A percentile compares a stretch with the other conserved stretches of the same genome.
Evolutionary conservation across 1,139 yeast genomes (phyloP).

Genomic region (Hyphopichia fennica): DNA sequence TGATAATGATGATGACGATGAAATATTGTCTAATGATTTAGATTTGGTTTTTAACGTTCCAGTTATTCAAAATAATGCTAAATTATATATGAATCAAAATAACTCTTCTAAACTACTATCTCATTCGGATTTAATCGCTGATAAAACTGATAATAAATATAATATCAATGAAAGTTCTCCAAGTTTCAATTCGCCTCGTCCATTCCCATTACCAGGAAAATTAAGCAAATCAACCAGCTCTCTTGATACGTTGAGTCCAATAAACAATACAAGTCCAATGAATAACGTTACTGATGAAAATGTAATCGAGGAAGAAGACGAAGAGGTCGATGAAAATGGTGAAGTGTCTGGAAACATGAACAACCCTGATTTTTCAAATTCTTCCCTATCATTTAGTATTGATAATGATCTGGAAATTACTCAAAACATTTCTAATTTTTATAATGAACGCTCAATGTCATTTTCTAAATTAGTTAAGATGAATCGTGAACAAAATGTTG

Average conservation of each 20-base stretch:
- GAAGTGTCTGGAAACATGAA: slow-evolving; percentile 4
- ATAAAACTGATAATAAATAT: slow-evolving; percentile 22
- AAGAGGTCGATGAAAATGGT: slow-evolving; percentile 1
- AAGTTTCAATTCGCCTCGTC: neutral
- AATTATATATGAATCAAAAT: slow-evolving; percentile 26
- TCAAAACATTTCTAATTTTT: slow-evolving; percentile 37
- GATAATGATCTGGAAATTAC: slow-evolving; percentile 37
- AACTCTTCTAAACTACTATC: slow-evolving; percentile 15
- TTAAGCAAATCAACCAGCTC: slow-evolving; percentile 11
- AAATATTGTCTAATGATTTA: slow-evolving; percentile 37
- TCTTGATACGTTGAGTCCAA: slow-evolving; percentile 1
- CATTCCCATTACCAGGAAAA: slow-evolving; percentile 42
- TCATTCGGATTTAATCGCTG: slow-evolving; percentile 28
- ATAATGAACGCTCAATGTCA: slow-evolving; percentile 37
- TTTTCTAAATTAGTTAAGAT: slow-evolving; percentile 31
- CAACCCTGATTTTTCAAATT: slow-evolving; percentile 5
- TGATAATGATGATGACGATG: slow-evolving; percentile 46
- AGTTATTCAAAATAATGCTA: slow-evolving; percentile 38
- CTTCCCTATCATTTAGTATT: slow-evolving; percentile 5
- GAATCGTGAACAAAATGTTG: slow-evolving; percentile 33
- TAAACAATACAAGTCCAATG: neutral
- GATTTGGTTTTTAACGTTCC: slow-evolving; percentile 49
- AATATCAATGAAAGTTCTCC: slow-evolving; percentile 11
- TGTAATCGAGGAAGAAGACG: slow-evolving; percentile 18
- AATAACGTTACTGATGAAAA: slow-evolving; percentile 15